A percentile compares a stretch with the other conserved stretches of the same genome.
phyloP scores from a whole-genome alignment of 1,284 basidiomycete species.

The Melampsora americana region DNA sequence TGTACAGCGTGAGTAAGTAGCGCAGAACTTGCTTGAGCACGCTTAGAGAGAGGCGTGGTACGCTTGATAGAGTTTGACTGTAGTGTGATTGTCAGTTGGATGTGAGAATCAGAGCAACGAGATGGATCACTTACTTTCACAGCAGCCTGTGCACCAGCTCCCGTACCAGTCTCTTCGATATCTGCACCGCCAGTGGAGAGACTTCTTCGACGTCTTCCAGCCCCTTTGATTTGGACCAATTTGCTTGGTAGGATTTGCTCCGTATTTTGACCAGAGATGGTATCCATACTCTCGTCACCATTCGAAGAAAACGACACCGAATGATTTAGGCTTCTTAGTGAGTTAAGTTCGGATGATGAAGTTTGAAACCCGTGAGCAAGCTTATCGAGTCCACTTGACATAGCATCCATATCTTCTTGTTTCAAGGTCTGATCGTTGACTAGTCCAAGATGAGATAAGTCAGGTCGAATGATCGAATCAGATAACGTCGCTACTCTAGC shows the following conservation, averaged over 20 bases:
- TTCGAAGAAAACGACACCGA: neutral
- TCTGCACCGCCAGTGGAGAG: slow-evolving; percentile 40
- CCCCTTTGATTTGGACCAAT: slow-evolving; percentile 37
- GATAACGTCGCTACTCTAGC: slow-evolving; percentile 19
- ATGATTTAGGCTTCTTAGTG: too few species aligned
- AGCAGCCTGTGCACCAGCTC: slow-evolving; percentile 39
- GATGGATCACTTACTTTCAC: slow-evolving; percentile 24
- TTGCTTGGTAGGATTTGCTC: slow-evolving; percentile 19
- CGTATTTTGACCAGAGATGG: neutral
- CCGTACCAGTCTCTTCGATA: slow-evolving; percentile 41
- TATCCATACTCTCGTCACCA: neutral
- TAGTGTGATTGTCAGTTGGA: neutral
- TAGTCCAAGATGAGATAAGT: neutral
- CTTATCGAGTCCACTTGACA: slow-evolving; percentile 42
- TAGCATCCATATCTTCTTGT: slow-evolving; percentile 16
- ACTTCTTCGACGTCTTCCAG: slow-evolving; percentile 37
- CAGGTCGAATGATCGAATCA: slow-evolving; percentile 3
- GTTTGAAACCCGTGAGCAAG: slow-evolving; percentile 38
- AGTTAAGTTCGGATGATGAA: neutral
- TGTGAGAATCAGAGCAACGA: neutral
- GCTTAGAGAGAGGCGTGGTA: neutral
- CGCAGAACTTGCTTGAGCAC: slow-evolving; percentile 22
- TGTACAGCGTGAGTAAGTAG: slow-evolving; percentile 34
- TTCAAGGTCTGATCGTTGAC: neutral
- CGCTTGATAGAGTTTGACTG: slow-evolving; percentile 41